A percentile compares a stretch with the other conserved stretches of the same genome.
These are phyloP conservation scores for Dictyostelium brefeldianum DNA, from an alignment of 78 protist species.

Conservation along the genomic window DNA sequence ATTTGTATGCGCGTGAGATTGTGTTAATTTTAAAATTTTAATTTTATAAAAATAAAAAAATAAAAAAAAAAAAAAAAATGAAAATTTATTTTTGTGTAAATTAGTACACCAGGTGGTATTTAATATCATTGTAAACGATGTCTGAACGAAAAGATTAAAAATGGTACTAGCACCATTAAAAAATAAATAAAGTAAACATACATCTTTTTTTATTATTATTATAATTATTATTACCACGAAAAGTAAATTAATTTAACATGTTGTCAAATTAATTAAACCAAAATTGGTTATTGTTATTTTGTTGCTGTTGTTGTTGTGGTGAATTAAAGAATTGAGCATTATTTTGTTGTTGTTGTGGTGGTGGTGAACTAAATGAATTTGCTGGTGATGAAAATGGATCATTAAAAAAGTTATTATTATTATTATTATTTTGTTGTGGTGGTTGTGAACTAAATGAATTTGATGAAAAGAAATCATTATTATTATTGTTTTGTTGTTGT, in stretches of 20 bases:
- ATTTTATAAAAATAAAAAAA: neutral
- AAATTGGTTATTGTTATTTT: neutral
- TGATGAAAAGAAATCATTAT: neutral
- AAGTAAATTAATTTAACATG: neutral
- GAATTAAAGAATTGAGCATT: neutral
- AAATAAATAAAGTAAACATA: too few species aligned
- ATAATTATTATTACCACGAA: neutral
- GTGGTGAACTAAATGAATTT: neutral
- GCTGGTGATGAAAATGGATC: neutral
- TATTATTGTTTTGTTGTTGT: conserved; percentile 37
- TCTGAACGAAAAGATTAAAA: too few species aligned
- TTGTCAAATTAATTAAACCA: neutral
- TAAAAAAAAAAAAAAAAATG: neutral
- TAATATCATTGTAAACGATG: too few species aligned
- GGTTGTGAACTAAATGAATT: neutral
- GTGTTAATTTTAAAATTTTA: neutral
- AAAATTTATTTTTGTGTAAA: neutral
- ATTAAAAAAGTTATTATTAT: neutral
- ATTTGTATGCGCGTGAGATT: too few species aligned
- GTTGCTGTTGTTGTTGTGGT: conserved; percentile 2
- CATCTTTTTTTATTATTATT: neutral
- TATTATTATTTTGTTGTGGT: neutral
- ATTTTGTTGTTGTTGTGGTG: neutral
- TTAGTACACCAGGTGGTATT: too few species aligned
- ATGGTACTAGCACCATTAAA: too few species aligned